A percentile compares a stretch with the other conserved stretches of the same genome.
These are phyloP conservation scores for Pleurotus citrinopileatus DNA, from an alignment of 768 basidiomycete genomes.

Conservation along the genomic window DNA sequence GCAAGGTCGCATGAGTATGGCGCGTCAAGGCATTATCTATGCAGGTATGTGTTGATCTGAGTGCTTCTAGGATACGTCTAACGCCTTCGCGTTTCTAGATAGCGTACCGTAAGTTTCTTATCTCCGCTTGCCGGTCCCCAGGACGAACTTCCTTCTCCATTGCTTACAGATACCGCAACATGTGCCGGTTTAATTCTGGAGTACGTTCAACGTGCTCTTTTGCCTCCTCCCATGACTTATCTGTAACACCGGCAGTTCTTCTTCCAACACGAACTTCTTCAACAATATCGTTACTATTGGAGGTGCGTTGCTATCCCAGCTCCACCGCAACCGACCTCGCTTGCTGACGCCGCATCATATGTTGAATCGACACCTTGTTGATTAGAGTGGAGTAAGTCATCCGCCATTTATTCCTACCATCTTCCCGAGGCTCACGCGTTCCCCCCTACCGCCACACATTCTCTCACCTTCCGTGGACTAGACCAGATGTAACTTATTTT, in stretches of 20 bases:
- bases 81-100: too few species aligned
- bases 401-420: neutral
- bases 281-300: slow-evolving; percentile 79
- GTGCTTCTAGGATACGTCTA: too few species aligned
- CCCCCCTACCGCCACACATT: too few species aligned
- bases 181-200: slow-evolving; percentile 76
- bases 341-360: neutral
- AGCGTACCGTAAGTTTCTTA: slow-evolving; percentile 26
- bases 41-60: slow-evolving; percentile 38
- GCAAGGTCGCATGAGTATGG: slow-evolving; percentile 27
- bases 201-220: slow-evolving; percentile 28
- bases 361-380: slow-evolving; percentile 1
- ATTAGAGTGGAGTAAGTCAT: slow-evolving; percentile 33
- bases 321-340: slow-evolving; percentile 23
- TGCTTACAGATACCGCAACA: slow-evolving; percentile 59
- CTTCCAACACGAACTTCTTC: slow-evolving; percentile 66
- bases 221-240: neutral
- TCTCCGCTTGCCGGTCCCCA: neutral
- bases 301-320: slow-evolving; percentile 21
- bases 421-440: slow-evolving; percentile 22
- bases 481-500: slow-evolving; percentile 72
- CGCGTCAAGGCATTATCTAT: slow-evolving; percentile 34
- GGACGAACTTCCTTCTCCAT: slow-evolving; percentile 15
- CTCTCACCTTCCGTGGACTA: slow-evolving; percentile 26
- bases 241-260: slow-evolving; percentile 50